phyloP scores from a whole-genome alignment of 2,329 filamentous ascomycete genomes.

The Penicillium olsonii region DNA sequence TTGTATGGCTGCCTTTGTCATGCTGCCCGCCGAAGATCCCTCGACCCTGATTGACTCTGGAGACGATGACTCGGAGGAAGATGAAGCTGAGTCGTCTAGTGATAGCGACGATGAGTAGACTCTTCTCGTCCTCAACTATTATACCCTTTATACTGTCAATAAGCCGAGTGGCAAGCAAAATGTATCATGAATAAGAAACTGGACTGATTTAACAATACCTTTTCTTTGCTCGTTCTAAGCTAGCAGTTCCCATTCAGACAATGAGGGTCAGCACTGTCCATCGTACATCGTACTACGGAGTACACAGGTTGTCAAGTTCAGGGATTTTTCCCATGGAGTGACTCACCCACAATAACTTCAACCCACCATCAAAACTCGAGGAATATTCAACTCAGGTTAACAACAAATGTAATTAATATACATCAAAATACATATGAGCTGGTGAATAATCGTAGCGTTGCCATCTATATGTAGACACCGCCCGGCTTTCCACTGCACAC shows the following conservation, averaged over 20 bases:
- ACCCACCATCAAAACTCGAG: background rate
- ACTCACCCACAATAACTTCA: slow-evolving; percentile 5
- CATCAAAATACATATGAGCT: background rate
- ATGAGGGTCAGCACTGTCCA: too few relatives aligned
- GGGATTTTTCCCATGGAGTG: background rate
- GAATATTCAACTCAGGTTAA: background rate
- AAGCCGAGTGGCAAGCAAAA: slow-evolving; percentile 8
- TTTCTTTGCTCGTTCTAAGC: too few relatives aligned
- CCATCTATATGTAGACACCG: slow-evolving; percentile 26
- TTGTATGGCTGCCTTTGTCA: slow-evolving; percentile 81
- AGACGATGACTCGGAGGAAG: slow-evolving; percentile 45
- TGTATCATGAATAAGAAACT: slow-evolving; percentile 15
- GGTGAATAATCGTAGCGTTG: slow-evolving; percentile 8
- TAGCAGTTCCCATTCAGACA: too few relatives aligned
- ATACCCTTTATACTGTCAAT: slow-evolving; percentile 28
- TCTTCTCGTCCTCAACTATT: slow-evolving; percentile 15
- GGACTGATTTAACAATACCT: background rate
- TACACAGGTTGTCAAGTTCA: background rate
- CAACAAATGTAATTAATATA: background rate
- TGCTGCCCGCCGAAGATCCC: slow-evolving; percentile 62
- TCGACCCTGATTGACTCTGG: slow-evolving; percentile 64
- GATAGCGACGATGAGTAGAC: slow-evolving; percentile 33
- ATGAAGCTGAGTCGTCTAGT: slow-evolving; percentile 30
- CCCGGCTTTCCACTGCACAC: slow-evolving; percentile 42
- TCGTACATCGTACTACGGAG: too few relatives aligned